These are phyloP conservation scores for baker's yeast (Saccharomyces cerevisiae) DNA, from an alignment of 805 yeast genomes.

Conservation along the genomic window DNA sequence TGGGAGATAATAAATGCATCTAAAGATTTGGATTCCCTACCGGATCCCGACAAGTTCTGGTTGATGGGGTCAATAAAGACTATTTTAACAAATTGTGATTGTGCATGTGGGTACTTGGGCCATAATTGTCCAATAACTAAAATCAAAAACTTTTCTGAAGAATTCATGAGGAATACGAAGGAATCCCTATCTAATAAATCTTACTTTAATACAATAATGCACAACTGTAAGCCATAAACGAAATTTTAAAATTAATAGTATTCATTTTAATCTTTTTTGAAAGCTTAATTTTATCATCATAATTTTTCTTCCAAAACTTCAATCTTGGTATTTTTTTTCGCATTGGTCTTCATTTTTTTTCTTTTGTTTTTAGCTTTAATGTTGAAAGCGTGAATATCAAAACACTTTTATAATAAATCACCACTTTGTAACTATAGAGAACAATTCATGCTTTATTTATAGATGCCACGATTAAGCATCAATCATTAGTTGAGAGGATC, in stretches of 20 bases:
- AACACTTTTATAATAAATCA: neutral
- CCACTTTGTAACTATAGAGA: neutral
- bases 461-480: neutral
- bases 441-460: neutral
- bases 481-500: neutral
- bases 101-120: slow-evolving; percentile 40
- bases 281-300: neutral
- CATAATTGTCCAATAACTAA: slow-evolving; percentile 52
- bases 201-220: neutral
- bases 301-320: neutral
- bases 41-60: slow-evolving; percentile 44
- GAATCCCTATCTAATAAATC: neutral
- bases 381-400: neutral
- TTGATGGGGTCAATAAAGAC: slow-evolving; percentile 57
- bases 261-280: neutral
- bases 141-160: slow-evolving; percentile 55
- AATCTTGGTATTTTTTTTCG: neutral
- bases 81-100: slow-evolving; percentile 53
- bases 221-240: neutral
- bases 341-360: neutral
- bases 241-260: neutral
- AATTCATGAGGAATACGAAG: slow-evolving; percentile 18
- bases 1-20: slow-evolving; percentile 40
- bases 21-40: slow-evolving; percentile 44
- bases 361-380: neutral